These are phyloP conservation scores for Picochlorum costavermella DNA, from an alignment of 139 green algal genomes.

Conservation along the genomic window DNA sequence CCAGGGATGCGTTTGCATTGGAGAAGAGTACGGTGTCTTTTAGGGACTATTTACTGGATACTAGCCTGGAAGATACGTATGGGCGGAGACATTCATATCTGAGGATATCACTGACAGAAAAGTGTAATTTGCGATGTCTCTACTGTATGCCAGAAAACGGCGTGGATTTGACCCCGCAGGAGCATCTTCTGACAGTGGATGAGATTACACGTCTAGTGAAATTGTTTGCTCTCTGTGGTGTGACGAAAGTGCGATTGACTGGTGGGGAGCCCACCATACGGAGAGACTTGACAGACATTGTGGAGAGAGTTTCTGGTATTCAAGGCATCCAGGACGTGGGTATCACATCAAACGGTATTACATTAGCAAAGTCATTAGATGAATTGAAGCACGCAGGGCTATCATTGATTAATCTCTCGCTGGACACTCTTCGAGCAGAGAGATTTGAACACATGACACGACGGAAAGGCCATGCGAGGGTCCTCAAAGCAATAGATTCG, in stretches of 20 bases:
- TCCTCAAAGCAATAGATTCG: conserved; percentile 68
- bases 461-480: conserved; percentile 60
- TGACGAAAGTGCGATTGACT: conserved; percentile 93
- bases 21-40: too few relatives aligned
- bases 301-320: conserved; percentile 37
- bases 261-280: conserved; percentile 94
- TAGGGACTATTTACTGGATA: too few relatives aligned
- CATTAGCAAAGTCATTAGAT: conserved; percentile 60
- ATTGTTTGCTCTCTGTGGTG: conserved; percentile 73
- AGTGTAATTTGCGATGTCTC: conserved; percentile 94
- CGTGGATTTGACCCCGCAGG: conserved; percentile 69
- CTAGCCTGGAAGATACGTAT: conserved; percentile 33
- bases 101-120: conserved; percentile 94
- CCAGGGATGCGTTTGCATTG: too few relatives aligned
- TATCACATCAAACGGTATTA: conserved; percentile 92
- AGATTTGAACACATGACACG: conserved; percentile 86
- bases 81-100: conserved; percentile 89
- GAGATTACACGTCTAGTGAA: conserved; percentile 69
- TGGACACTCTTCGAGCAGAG: conserved; percentile 86
- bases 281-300: conserved; percentile 70
- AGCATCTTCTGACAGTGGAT: conserved; percentile 55
- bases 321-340: conserved; percentile 60
- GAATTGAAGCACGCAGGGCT: conserved; percentile 61
- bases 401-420: conserved; percentile 80
- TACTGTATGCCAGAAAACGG: conserved; percentile 99